phyloP scores from a whole-genome alignment of 768 basidiomycete genomes.

The Glaciozyma antarctica region DNA sequence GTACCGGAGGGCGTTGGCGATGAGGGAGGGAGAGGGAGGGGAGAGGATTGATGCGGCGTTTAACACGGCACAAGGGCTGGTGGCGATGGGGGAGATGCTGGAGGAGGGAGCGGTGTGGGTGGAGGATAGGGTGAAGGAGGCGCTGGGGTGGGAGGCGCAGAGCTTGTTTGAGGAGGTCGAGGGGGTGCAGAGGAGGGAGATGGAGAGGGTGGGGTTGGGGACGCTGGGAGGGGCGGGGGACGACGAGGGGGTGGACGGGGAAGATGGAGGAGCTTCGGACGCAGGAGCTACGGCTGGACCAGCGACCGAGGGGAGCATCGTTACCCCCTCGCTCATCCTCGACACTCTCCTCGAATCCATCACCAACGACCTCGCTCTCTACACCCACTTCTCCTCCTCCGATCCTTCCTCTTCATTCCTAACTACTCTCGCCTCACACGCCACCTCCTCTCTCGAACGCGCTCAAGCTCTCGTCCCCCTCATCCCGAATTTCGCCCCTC shows the following conservation, averaged over 20 bases:
- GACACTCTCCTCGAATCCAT: constrained; percentile 27
- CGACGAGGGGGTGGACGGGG: background rate
- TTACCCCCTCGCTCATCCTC: constrained; percentile 24
- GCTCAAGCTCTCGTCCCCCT: constrained; percentile 1
- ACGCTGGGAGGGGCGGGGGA: background rate
- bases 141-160: constrained; percentile 19
- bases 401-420: background rate
- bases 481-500: background rate
- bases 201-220: constrained; percentile 7
- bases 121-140: constrained; percentile 1
- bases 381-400: background rate
- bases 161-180: constrained; percentile 23
- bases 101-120: background rate
- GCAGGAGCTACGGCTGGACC: background rate
- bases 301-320: constrained; percentile 15
- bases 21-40: background rate
- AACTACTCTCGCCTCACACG: too few species aligned
- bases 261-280: background rate
- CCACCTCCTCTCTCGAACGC: constrained; percentile 15
- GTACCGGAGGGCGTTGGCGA: constrained; percentile 15
- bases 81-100: background rate
- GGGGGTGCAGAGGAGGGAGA: constrained; percentile 17
- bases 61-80: constrained; percentile 25
- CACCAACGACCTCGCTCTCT: constrained; percentile 16
- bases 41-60: constrained; percentile 23